These are phyloP conservation scores for Nemania sp. DNA, from an alignment of 2,329 filamentous ascomycete species.

Conservation along the genomic window DNA sequence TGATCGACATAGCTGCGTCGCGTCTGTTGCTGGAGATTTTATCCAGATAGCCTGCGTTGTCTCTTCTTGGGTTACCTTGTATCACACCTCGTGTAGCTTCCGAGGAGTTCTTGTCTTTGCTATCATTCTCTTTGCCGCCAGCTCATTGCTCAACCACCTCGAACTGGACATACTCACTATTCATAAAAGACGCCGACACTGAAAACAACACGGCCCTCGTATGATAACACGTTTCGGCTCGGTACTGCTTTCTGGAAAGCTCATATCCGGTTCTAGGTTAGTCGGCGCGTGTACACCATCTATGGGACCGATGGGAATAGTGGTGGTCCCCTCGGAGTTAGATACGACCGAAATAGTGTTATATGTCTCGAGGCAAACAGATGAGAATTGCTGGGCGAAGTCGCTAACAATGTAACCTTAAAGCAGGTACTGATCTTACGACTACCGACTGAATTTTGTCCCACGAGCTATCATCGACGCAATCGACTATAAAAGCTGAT, in stretches of 20 bases:
- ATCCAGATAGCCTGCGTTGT: slow-evolving; percentile 3
- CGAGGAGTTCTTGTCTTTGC: slow-evolving; percentile 25
- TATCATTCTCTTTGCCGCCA: slow-evolving; percentile 20
- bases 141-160: slow-evolving; percentile 2
- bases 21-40: neutral
- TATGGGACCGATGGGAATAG: neutral
- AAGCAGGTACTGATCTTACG: slow-evolving; percentile 23
- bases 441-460: slow-evolving; percentile 14
- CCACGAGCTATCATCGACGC: slow-evolving; percentile 10
- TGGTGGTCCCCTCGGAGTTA: slow-evolving; percentile 10
- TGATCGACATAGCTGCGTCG: slow-evolving; percentile 12
- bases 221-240: slow-evolving; percentile 2
- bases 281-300: slow-evolving; percentile 10
- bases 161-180: slow-evolving; percentile 6
- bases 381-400: slow-evolving; percentile 10
- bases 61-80: slow-evolving; percentile 3
- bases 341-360: slow-evolving; percentile 14
- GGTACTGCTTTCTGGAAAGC: neutral
- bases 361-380: slow-evolving; percentile 1
- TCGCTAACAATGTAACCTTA: slow-evolving; percentile 28
- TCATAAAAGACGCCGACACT: slow-evolving; percentile 3
- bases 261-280: slow-evolving; percentile 15
- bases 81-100: slow-evolving; percentile 23
- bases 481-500: slow-evolving; percentile 18
- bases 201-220: neutral